Base-by-base conservation (phyloP, 495 filamentous ascomycete genomes). In the Talaromyces borbonicus region DNA sequence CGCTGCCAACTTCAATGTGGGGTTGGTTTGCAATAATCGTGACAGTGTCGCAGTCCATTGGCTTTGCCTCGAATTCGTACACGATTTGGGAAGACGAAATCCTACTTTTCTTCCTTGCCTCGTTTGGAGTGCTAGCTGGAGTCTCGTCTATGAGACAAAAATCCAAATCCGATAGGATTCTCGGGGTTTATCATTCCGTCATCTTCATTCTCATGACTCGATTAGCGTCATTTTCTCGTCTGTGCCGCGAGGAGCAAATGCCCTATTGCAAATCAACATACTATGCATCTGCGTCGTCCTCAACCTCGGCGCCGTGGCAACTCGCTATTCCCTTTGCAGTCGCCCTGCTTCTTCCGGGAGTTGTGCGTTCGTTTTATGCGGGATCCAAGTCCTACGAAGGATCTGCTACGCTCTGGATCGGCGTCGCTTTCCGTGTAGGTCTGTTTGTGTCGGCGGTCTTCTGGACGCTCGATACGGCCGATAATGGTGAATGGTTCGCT, bases 61-160 rank as follows among this genome's bases (percentile, higher is more conserved):
- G 90, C 29, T 97, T 96, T 62, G 92, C 88, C 0, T 90, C 92
- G 4, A 99, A 97, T 58, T 97, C 92, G 1, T 99, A 88, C 63
- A 97, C 90, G 4, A 95, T 99, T 50, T 97, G 93, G 93, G 92
- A 99, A 66, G 93, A 97, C 53, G 84, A 88, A 14, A 95, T 94
- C 36, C 71, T 94, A n/a, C 67, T 90, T 2, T 93, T 90, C 67
- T 89, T 96, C 69, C 77, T 96, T 45, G 75, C 78, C 3, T 93
- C 90, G 0, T 96, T 96, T 61, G 90, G 87, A 22, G 63, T 87
- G 16, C 67, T 79, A 29, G 74, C 78, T 25, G 72, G 85, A n/a
- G 57, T 85, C 3, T 78, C 82, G 4, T 88, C 90, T 7, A 74
- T 90, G 53, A 77, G 85, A 19, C 78, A 84, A 49, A 71, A 76